Evolutionary conservation across 495 filamentous ascomycete species (phyloP).

Genomic region (Gamarada debralockiae): DNA sequence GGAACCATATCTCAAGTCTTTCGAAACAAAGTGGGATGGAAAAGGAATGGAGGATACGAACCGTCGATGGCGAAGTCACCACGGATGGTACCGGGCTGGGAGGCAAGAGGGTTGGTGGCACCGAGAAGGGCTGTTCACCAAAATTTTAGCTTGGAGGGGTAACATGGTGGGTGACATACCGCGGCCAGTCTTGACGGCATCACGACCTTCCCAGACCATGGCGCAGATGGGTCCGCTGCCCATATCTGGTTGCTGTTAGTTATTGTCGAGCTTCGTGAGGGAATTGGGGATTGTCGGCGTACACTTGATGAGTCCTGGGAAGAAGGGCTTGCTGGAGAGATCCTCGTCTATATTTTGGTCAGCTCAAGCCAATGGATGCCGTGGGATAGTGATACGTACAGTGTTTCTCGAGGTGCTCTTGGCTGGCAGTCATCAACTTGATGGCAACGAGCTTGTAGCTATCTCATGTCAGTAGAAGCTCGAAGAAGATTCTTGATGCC

Average conservation of each 20-base stretch:
- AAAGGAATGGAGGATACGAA: too few relatives aligned
- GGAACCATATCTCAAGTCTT: too few relatives aligned
- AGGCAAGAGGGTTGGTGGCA: conserved; percentile 95
- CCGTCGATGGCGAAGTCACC: conserved; percentile 56
- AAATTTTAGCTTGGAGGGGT: conserved; percentile 14
- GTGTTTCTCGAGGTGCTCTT: conserved; percentile 96
- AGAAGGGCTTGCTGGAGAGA: conserved; percentile 92
- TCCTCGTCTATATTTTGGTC: conserved; percentile 59
- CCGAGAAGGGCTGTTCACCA: conserved; percentile 70
- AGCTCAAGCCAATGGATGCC: conserved; percentile 26
- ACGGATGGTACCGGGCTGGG: conserved; percentile 93
- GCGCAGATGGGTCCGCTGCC: conserved; percentile 91
- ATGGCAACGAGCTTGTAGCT: conserved; percentile 97
- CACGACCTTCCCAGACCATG: conserved; percentile 98
- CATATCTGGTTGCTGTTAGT: conserved; percentile 72
- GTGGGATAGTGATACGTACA: conserved; percentile 40
- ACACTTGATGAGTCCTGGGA: conserved; percentile 88
- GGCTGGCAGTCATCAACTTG: conserved; percentile 84
- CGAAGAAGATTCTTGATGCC: background rate
- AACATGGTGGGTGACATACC: conserved; percentile 42
- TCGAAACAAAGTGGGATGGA: too few relatives aligned
- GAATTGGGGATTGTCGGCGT: conserved; percentile 13
- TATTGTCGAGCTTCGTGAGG: background rate
- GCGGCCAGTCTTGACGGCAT: conserved; percentile 97
- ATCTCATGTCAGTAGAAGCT: conserved; percentile 22